Conservation (phyloP, 495 filamentous ascomycete genomes). For the Mytilinidion resinicola region DNA sequence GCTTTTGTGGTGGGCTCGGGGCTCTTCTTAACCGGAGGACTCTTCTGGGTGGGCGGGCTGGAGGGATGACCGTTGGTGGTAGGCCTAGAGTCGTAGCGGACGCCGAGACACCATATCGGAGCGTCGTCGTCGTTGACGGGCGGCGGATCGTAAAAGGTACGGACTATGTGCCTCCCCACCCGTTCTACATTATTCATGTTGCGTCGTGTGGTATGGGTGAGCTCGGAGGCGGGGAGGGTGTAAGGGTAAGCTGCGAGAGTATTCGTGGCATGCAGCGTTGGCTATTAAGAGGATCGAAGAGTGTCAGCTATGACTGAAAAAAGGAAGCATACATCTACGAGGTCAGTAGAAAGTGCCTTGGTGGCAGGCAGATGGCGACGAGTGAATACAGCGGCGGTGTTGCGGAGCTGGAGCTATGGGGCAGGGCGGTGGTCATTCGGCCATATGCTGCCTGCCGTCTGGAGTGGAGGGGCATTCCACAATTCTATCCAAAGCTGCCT, state of each 20-base stretch:
- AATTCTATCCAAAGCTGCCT: too few species aligned
- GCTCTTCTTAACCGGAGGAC: neutral
- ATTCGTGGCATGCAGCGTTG: too few species aligned
- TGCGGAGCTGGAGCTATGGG: neutral
- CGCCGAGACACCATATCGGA: slow-evolving; percentile 85
- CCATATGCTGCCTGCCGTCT: too few species aligned
- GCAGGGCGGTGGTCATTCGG: too few species aligned
- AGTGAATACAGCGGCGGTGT: neutral
- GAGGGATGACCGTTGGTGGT: slow-evolving; percentile 16
- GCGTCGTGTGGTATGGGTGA: neutral
- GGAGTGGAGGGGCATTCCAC: too few species aligned
- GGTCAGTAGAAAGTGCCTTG: neutral
- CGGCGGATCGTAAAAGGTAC: slow-evolving; percentile 93
- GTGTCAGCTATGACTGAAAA: too few species aligned
- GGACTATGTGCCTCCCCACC: slow-evolving; percentile 49
- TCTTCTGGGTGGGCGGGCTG: slow-evolving; percentile 8
- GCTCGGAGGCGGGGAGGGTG: neutral
- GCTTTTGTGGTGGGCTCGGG: slow-evolving; percentile 33
- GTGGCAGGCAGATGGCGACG: neutral
- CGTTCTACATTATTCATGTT: slow-evolving; percentile 28
- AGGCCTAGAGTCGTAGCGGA: slow-evolving; percentile 53
- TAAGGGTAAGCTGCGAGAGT: neutral
- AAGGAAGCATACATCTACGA: too few species aligned
- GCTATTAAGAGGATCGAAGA: too few species aligned
- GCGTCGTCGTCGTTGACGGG: slow-evolving; percentile 74